phyloP scores from a whole-genome alignment of 2,329 filamentous ascomycete genomes.

The Ciborinia camelliae region DNA sequence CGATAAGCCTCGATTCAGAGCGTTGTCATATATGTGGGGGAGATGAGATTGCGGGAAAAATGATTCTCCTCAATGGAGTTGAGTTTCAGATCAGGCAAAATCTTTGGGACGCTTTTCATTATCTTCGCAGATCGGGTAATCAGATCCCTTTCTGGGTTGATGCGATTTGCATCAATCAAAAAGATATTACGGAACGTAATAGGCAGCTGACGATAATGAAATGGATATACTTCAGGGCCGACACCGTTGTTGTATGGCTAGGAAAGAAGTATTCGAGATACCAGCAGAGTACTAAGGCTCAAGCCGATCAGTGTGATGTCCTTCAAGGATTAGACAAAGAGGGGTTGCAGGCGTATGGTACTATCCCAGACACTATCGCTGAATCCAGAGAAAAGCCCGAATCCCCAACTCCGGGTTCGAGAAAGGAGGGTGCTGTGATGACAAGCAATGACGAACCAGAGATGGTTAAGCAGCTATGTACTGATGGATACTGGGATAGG shows the following conservation, averaged over 20 bases:
- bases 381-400: neutral
- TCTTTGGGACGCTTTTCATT: neutral
- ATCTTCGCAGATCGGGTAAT: neutral
- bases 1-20: conserved; percentile 26
- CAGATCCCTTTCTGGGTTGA: conserved; percentile 15
- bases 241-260: conserved; percentile 11
- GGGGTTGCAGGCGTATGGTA: too few relatives aligned
- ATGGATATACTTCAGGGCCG: conserved; percentile 13
- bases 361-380: neutral
- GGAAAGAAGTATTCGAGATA: neutral
- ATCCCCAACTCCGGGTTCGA: neutral
- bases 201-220: conserved; percentile 11
- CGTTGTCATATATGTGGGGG: conserved; percentile 34
- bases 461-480: conserved; percentile 2
- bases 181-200: conserved; percentile 12
- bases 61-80: conserved; percentile 24
- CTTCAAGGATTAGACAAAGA: neutral
- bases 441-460: neutral
- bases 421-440: neutral
- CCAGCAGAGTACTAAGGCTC: neutral
- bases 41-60: conserved; percentile 13
- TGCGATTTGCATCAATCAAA: conserved; percentile 20
- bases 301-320: neutral
- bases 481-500: conserved; percentile 25
- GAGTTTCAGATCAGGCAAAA: conserved; percentile 1